Evolutionary conservation across 2,329 filamentous ascomycete species (phyloP).

Genomic region (Zelopaecilomyces penicillatus): DNA sequence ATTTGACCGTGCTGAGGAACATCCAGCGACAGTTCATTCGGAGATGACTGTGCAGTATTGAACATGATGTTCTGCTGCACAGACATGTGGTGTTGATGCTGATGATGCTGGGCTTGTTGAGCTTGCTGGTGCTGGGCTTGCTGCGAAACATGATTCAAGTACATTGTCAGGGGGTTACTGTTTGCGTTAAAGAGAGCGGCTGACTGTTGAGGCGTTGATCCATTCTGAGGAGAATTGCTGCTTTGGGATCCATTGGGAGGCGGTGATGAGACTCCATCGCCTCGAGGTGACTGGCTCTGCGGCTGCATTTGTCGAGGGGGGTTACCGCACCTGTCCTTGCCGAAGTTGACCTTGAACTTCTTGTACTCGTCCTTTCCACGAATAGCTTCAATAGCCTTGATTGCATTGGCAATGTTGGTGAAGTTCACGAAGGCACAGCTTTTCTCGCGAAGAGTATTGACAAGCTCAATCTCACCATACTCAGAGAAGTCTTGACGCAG

Average conservation of each 20-base stretch:
- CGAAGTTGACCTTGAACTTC: slow-evolving; percentile 99
- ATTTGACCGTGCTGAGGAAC: slow-evolving; percentile 53
- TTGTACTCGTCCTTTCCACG: slow-evolving; percentile 93
- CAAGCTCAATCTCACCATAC: slow-evolving; percentile 94
- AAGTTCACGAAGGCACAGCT: slow-evolving; percentile 99
- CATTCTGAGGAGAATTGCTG: slow-evolving; percentile 47
- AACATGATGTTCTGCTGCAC: slow-evolving; percentile 77
- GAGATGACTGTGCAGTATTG: slow-evolving; percentile 57
- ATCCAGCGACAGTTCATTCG: slow-evolving; percentile 48
- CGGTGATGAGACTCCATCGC: slow-evolving; percentile 50
- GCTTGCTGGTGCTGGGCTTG: slow-evolving; percentile 62
- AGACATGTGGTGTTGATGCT: slow-evolving; percentile 62
- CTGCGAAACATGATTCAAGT: slow-evolving; percentile 73
- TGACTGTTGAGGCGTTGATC: slow-evolving; percentile 52
- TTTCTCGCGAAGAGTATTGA: slow-evolving; percentile 95
- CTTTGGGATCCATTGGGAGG: slow-evolving; percentile 52
- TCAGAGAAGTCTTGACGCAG: slow-evolving; percentile 94
- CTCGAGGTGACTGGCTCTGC: slow-evolving; percentile 58
- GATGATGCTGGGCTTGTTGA: slow-evolving; percentile 40
- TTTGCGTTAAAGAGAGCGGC: slow-evolving; percentile 70
- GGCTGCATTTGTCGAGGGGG: slow-evolving; percentile 74
- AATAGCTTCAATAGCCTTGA: slow-evolving; percentile 97
- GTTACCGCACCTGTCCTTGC: slow-evolving; percentile 96
- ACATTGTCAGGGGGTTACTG: slow-evolving; percentile 89
- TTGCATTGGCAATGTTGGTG: slow-evolving; percentile 98